Evolutionary conservation across 805 yeast species (phyloP).

Genomic region (Kazachstania taianensis): DNA sequence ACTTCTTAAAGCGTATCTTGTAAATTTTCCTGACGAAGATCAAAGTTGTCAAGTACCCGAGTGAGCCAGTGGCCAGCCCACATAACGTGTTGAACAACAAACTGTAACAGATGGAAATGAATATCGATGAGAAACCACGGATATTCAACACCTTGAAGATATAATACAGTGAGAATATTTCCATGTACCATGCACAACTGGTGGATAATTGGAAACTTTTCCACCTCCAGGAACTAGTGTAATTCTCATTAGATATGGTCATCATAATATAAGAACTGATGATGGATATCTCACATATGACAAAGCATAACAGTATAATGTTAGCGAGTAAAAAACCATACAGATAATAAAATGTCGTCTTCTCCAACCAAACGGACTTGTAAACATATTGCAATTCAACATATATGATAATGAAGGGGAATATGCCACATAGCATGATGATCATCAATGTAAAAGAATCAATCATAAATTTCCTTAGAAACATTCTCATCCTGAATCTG

Average conservation of each 20-base stretch:
- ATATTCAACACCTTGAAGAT: constrained; percentile 47
- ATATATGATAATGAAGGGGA: constrained; percentile 74
- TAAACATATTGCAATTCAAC: constrained; percentile 66
- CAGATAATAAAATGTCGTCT: constrained; percentile 67
- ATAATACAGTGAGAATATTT: constrained; percentile 59
- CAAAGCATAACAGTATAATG: constrained; percentile 45
- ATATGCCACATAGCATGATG: constrained; percentile 39
- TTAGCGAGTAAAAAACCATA: constrained; percentile 69
- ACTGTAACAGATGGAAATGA: constrained; percentile 66
- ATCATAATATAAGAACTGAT: constrained; percentile 58
- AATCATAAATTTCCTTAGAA: constrained; percentile 1
- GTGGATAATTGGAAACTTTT: constrained; percentile 59
- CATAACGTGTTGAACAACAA: constrained; percentile 50
- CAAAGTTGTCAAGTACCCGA: constrained; percentile 59
- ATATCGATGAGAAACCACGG: constrained; percentile 53
- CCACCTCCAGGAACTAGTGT: constrained; percentile 60
- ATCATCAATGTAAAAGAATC: constrained; percentile 5
- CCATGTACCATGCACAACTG: constrained; percentile 64
- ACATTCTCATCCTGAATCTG: neutral
- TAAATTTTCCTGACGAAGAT: constrained; percentile 45
- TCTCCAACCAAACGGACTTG: constrained; percentile 71
- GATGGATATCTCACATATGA: constrained; percentile 62
- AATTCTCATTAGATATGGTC: constrained; percentile 12
- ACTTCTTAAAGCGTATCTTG: constrained; percentile 1
- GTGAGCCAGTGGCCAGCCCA: constrained; percentile 65